Evolutionary conservation across 106 monocot species (phyloP).

Genomic region (Cymbidium sinense): DNA sequence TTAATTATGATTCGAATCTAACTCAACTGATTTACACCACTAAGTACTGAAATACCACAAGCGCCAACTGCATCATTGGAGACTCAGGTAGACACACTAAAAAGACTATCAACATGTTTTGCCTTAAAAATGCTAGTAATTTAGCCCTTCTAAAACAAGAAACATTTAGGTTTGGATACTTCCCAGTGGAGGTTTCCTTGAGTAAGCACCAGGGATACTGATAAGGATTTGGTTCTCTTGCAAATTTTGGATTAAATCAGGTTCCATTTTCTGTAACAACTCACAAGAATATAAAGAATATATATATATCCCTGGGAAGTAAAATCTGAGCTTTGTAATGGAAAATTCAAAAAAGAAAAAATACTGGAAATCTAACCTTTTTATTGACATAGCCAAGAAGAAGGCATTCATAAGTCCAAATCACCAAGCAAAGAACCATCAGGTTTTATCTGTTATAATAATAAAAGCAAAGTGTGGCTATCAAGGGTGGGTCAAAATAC

Average conservation of each 20-base stretch:
- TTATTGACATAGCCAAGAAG: too few relatives aligned
- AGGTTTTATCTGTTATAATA: too few relatives aligned
- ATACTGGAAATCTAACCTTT: constrained; percentile 15
- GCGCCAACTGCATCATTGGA: too few relatives aligned
- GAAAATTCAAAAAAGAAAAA: neutral
- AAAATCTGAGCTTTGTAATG: neutral
- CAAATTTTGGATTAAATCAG: too few relatives aligned
- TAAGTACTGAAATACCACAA: too few relatives aligned
- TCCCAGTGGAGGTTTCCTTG: constrained; percentile 88
- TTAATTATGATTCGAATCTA: too few relatives aligned
- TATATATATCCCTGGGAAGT: neutral
- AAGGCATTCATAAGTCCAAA: too few relatives aligned
- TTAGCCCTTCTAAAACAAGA: neutral
- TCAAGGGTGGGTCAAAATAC: too few relatives aligned
- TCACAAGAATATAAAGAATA: neutral
- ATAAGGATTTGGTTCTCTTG: constrained; percentile 48
- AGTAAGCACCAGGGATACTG: constrained; percentile 80
- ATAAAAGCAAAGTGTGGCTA: too few relatives aligned
- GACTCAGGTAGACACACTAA: too few relatives aligned
- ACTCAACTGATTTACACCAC: too few relatives aligned
- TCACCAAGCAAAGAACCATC: too few relatives aligned
- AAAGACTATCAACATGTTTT: neutral
- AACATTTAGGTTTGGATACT: constrained; percentile 48
- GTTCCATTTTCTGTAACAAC: constrained; percentile 29
- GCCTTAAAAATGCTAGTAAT: neutral